Evolutionary conservation across 2,329 filamentous ascomycete species (phyloP).

Genomic region (Davidsoniella neocaledoniae): DNA sequence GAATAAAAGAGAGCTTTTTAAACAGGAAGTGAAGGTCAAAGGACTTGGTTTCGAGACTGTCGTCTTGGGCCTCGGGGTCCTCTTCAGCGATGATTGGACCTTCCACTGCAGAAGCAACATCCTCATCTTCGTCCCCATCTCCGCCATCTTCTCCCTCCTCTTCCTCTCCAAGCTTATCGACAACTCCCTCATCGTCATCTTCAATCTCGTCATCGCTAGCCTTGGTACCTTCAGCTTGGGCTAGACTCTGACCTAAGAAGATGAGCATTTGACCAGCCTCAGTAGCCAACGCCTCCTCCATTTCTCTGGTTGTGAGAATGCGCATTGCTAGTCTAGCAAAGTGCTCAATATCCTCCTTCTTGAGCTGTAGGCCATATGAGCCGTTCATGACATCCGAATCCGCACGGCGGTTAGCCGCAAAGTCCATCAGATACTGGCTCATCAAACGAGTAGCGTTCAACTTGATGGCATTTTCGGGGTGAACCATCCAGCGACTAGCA

Average conservation of each 20-base stretch:
- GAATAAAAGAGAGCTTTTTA: conserved; percentile 57
- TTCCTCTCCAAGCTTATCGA: conserved; percentile 24
- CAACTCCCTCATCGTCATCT: conserved; percentile 22
- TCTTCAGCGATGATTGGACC: background rate
- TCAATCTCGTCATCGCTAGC: conserved; percentile 30
- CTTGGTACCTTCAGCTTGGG: conserved; percentile 17
- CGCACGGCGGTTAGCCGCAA: conserved; percentile 34
- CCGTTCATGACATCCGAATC: conserved; percentile 44
- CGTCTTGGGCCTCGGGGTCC: conserved; percentile 9
- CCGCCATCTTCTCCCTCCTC: conserved; percentile 19
- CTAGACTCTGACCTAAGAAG: conserved; percentile 52
- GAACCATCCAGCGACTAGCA: conserved; percentile 52
- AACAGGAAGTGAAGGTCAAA: conserved; percentile 55
- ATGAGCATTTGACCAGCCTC: conserved; percentile 69
- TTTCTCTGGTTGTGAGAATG: conserved; percentile 40
- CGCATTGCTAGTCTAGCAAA: conserved; percentile 33
- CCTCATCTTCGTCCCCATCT: conserved; percentile 19
- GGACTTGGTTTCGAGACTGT: conserved; percentile 12
- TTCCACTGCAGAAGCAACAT: conserved; percentile 9
- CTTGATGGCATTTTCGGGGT: conserved; percentile 59
- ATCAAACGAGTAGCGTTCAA: conserved; percentile 58
- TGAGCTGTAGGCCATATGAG: conserved; percentile 53
- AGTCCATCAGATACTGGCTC: conserved; percentile 63
- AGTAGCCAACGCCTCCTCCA: conserved; percentile 59
- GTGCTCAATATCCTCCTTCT: conserved; percentile 44